phyloP scores from a whole-genome alignment of 2,329 filamentous ascomycete genomes.

The Alternaria triticina region DNA sequence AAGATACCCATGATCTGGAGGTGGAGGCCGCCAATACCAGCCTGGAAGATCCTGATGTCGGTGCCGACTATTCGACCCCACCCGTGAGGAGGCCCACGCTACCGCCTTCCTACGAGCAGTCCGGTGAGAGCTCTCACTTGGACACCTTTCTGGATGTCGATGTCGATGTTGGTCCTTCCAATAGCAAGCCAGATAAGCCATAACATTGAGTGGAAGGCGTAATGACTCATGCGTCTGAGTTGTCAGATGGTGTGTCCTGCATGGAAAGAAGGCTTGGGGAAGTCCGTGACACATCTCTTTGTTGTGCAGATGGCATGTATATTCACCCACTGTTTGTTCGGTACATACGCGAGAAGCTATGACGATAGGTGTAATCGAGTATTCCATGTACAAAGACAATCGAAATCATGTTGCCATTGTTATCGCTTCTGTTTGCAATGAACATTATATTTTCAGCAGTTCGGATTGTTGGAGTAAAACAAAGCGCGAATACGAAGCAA shows the following conservation, averaged over 20 bases:
- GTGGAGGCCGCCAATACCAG: background rate
- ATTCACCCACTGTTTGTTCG: no score
- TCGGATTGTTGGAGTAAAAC: background rate
- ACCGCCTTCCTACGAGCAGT: constrained; percentile 1
- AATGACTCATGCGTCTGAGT: background rate
- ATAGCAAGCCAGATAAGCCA: background rate
- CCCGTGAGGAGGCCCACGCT: background rate
- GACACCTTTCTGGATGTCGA: background rate
- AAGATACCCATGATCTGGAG: background rate
- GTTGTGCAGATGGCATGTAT: no score
- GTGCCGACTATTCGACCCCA: background rate
- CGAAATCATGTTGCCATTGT: background rate
- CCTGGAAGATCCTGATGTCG: background rate
- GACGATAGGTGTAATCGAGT: background rate
- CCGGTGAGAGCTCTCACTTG: background rate
- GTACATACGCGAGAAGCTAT: background rate
- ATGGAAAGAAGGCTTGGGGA: background rate
- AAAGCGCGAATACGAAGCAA: background rate
- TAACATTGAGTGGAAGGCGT: background rate
- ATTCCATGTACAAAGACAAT: background rate
- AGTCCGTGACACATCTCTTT: no score
- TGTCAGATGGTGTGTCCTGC: background rate
- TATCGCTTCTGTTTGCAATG: background rate
- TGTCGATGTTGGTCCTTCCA: background rate
- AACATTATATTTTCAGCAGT: no score